These are phyloP conservation scores for Globisporangium abappressorium DNA, from an alignment of 352 stramenopile species.

Conservation along the genomic window DNA sequence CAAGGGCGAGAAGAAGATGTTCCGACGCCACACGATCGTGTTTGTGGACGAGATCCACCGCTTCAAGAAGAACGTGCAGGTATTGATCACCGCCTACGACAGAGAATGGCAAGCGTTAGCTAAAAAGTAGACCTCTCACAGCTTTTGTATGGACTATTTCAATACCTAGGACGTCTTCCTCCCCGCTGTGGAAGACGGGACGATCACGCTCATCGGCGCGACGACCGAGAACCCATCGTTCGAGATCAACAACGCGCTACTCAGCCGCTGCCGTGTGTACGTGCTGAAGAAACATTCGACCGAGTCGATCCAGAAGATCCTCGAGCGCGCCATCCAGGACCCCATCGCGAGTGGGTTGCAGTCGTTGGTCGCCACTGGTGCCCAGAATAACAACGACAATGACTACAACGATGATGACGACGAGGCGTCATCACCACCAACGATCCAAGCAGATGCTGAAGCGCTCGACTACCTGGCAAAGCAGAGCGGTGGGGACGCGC, in stretches of 20 bases:
- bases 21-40: conserved; percentile 67
- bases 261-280: conserved; percentile 80
- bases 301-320: conserved; percentile 62
- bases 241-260: conserved; percentile 81
- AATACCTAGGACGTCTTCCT: conserved; percentile 70
- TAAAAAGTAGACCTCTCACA: too few relatives aligned
- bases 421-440: neutral
- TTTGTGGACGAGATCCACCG: conserved; percentile 90
- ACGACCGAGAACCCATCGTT: conserved; percentile 90
- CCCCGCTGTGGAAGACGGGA: conserved; percentile 77
- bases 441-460: conserved; percentile 47
- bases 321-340: conserved; percentile 53
- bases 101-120: too few relatives aligned
- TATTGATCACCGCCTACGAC: too few relatives aligned
- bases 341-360: conserved; percentile 27
- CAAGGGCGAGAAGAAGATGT: conserved; percentile 55
- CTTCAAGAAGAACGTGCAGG: conserved; percentile 87
- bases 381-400: neutral
- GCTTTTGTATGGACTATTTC: neutral
- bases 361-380: conserved; percentile 9
- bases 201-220: conserved; percentile 85
- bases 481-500: conserved; percentile 76
- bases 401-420: conserved; percentile 8
- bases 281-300: conserved; percentile 66
- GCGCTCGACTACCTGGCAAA: conserved; percentile 66